These are phyloP conservation scores for Plectranthus barbatus DNA, from an alignment of 257 asterid genomes.

Conservation along the genomic window DNA sequence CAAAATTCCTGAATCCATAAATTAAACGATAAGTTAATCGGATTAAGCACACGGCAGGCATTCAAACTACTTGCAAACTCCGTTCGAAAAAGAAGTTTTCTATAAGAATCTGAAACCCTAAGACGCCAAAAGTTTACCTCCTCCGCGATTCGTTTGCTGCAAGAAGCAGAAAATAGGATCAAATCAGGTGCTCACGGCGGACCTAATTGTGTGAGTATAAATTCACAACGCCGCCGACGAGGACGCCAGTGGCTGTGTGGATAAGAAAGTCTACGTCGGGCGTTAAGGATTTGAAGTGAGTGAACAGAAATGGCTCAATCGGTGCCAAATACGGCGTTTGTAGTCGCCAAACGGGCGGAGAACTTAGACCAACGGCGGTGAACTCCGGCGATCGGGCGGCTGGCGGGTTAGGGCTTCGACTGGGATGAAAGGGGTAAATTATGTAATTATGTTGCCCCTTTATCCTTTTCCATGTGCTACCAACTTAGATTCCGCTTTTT, in stretches of 20 bases:
- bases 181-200: not conserved
- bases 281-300: not conserved
- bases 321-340: not conserved
- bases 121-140: constrained; percentile 1
- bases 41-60: not conserved
- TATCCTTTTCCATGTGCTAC: too few species aligned
- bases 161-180: not conserved
- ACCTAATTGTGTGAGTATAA: not conserved
- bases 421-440: not conserved
- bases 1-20: not conserved
- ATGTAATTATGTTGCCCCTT: too few species aligned
- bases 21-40: not conserved
- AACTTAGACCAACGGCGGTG: not conserved
- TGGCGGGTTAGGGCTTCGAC: constrained; percentile 10
- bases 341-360: constrained; percentile 1
- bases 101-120: not conserved
- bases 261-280: not conserved
- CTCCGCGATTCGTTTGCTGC: not conserved
- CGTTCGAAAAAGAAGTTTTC: too few species aligned
- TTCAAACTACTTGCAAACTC: not conserved
- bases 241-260: not conserved
- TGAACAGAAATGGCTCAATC: too few species aligned
- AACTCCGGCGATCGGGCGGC: not conserved
- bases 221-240: not conserved
- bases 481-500: too few species aligned